Conservation (phyloP, 2,329 filamentous ascomycete genomes). For the Colletotrichum graminicola region DNA sequence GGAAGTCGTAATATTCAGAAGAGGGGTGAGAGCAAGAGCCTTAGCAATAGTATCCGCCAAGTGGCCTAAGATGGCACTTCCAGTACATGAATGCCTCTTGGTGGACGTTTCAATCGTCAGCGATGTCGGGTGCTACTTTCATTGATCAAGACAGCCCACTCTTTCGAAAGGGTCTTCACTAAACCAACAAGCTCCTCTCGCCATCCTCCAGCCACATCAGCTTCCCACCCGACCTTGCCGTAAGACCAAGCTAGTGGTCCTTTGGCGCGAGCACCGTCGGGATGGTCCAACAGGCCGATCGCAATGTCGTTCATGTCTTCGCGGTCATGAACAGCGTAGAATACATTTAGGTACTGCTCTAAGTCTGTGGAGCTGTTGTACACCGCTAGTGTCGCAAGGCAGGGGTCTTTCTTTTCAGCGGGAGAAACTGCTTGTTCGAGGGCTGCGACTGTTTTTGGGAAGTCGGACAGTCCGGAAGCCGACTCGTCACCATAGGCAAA, state of each 20-base stretch:
- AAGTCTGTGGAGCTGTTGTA: conserved; percentile 59
- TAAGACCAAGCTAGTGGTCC: conserved; percentile 57
- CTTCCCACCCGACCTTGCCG: conserved; percentile 49
- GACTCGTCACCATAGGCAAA: conserved; percentile 44
- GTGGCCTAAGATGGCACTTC: no score
- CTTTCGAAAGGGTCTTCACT: conserved; percentile 43
- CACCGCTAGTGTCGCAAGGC: conserved; percentile 57
- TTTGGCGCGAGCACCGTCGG: conserved; percentile 61
- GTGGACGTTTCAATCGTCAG: no score
- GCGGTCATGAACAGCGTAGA: conserved; percentile 57
- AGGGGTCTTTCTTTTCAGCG: conserved; percentile 47
- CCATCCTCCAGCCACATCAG: conserved; percentile 57
- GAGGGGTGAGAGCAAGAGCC: no score
- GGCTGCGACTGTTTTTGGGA: conserved; percentile 48
- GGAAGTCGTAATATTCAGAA: no score
- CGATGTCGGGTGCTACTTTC: not conserved
- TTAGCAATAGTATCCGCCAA: no score
- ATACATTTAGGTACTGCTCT: conserved; percentile 60
- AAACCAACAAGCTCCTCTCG: conserved; percentile 51
- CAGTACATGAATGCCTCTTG: no score
- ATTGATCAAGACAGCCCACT: not conserved
- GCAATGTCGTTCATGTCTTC: conserved; percentile 58
- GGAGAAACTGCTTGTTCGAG: conserved; percentile 53
- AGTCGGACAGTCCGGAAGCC: conserved; percentile 30
- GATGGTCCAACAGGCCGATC: conserved; percentile 58